Evolutionary conservation across 257 asterid genomes (phyloP).

Genomic region (Perilla frutescens): DNA sequence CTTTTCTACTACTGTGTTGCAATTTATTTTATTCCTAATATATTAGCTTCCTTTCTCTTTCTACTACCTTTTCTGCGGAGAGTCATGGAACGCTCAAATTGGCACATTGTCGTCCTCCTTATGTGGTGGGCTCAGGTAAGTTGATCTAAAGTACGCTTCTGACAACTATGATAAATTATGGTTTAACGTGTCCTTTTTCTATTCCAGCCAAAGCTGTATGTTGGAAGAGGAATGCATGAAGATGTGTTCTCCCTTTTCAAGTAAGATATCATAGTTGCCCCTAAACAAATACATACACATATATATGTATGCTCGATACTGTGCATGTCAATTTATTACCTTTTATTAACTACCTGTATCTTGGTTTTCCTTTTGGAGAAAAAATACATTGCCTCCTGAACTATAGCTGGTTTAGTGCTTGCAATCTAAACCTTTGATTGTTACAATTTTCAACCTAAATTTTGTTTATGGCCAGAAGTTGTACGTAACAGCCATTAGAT

Average conservation of each 20-base stretch:
- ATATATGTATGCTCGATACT: not conserved
- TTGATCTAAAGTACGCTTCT: conserved; percentile 19
- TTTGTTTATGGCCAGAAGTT: not conserved
- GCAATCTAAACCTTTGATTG: not conserved
- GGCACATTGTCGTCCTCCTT: conserved; percentile 64
- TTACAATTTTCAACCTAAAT: not conserved
- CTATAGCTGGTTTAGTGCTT: not conserved
- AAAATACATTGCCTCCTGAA: not conserved
- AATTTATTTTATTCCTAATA: conserved; percentile 83
- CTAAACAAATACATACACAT: not conserved
- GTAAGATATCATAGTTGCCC: conserved; percentile 53
- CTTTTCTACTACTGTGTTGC: conserved; percentile 81
- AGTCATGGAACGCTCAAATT: conserved; percentile 83
- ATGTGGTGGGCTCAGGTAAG: conserved; percentile 99
- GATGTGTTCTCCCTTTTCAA: conserved; percentile 85
- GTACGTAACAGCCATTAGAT: not conserved
- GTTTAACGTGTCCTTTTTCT: conserved; percentile 28
- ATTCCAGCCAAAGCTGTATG: conserved; percentile 89
- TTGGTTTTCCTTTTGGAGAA: conserved; percentile 2
- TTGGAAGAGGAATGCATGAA: conserved; percentile 99
- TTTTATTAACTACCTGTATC: conserved; percentile 7
- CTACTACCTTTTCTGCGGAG: conserved; percentile 82
- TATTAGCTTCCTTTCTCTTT: conserved; percentile 79
- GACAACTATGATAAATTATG: conserved; percentile 28
- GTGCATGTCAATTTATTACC: conserved; percentile 20